Conservation (phyloP, 139 green algal species). For the Chlamydomonas sp. region DNA sequence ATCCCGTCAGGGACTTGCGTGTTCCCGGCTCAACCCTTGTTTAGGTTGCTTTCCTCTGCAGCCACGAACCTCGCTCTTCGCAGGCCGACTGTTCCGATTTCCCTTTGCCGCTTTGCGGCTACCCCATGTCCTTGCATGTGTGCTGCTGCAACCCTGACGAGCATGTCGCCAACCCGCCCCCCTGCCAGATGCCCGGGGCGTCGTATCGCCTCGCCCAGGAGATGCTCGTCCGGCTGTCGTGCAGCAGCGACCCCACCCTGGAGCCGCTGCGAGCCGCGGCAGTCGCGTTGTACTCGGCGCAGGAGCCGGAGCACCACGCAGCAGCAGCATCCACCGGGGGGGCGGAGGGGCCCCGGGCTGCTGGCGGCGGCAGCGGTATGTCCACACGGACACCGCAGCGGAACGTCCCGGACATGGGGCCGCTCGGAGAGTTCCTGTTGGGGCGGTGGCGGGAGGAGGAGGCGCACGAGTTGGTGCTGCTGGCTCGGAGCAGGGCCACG, state of each 20-base stretch:
- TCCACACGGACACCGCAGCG: not conserved
- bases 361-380: not conserved
- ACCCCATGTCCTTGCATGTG: no score
- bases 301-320: not conserved
- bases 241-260: constrained; percentile 39
- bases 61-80: not conserved
- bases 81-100: no score
- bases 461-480: constrained; percentile 41
- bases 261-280: constrained; percentile 42
- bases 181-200: constrained; percentile 32
- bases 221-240: constrained; percentile 41
- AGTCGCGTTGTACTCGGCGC: not conserved
- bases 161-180: no score
- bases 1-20: not conserved
- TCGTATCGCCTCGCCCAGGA: constrained; percentile 29
- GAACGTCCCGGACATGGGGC: constrained; percentile 40
- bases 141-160: no score
- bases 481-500: constrained; percentile 11
- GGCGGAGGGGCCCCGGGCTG: not conserved
- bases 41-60: not conserved
- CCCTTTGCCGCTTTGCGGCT: no score
- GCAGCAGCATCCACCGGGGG: not conserved
- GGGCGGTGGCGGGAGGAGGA: constrained; percentile 59
- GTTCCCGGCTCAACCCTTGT: not conserved
- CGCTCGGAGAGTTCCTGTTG: constrained; percentile 64